Evolutionary conservation across 805 yeast species (phyloP).

Genomic region (Ogataea polymorpha): DNA sequence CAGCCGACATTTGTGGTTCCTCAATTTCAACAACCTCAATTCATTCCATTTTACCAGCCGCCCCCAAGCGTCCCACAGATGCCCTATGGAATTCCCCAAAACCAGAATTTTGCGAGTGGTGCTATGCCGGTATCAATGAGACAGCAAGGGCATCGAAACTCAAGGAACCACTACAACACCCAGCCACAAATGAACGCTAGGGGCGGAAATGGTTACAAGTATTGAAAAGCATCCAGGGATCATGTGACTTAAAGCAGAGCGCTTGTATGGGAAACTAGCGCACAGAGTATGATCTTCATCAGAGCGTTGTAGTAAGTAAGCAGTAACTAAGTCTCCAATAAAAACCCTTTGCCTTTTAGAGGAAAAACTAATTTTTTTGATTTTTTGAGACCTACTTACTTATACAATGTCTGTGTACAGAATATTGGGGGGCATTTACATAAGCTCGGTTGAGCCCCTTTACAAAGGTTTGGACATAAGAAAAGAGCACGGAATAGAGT

Average conservation of each 20-base stretch:
- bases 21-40: constrained; percentile 21
- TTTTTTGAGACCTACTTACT: neutral
- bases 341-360: too few relatives aligned
- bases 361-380: neutral
- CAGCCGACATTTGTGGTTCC: constrained; percentile 21
- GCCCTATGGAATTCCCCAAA: constrained; percentile 17
- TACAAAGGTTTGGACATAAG: constrained; percentile 49
- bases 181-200: constrained; percentile 11
- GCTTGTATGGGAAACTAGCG: too few relatives aligned
- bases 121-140: constrained; percentile 14
- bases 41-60: constrained; percentile 19
- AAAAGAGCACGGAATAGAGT: constrained; percentile 56
- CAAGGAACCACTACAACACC: constrained; percentile 14
- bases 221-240: neutral
- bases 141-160: constrained; percentile 14
- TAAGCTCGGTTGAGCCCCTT: constrained; percentile 72
- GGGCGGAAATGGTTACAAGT: constrained; percentile 9
- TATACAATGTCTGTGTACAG: constrained; percentile 38
- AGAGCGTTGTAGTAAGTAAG: too few relatives aligned
- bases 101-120: constrained; percentile 7
- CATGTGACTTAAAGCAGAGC: neutral
- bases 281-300: too few relatives aligned
- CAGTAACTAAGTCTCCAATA: too few relatives aligned
- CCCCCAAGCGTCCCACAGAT: constrained; percentile 18
- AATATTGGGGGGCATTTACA: constrained; percentile 74